Conservation (phyloP, 2,329 filamentous ascomycete species). For the Teratosphaeria zuluensis region DNA sequence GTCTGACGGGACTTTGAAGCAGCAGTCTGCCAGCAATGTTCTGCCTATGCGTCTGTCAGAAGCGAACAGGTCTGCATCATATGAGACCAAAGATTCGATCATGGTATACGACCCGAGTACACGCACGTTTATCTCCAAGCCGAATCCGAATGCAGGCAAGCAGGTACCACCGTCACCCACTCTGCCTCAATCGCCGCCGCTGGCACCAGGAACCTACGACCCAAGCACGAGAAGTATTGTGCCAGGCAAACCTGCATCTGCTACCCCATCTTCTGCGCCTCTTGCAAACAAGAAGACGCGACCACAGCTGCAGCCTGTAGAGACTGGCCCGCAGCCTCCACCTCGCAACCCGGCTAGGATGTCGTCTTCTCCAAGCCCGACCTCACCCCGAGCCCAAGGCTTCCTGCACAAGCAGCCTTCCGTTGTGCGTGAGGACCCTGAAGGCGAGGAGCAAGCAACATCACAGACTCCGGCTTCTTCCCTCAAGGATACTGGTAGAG, state of each 20-base stretch:
- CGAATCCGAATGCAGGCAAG: constrained; percentile 9
- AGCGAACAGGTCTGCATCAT: not conserved
- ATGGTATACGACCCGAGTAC: constrained; percentile 24
- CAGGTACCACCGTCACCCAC: constrained; percentile 7
- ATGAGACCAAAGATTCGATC: constrained; percentile 12
- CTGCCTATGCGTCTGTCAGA: not conserved
- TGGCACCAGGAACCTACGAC: constrained; percentile 19
- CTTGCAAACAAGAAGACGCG: constrained; percentile 3
- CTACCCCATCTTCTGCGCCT: not conserved
- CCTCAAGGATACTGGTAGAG: constrained; percentile 1
- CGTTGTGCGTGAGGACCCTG: constrained; percentile 23
- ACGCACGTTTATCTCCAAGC: constrained; percentile 19
- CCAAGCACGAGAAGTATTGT: constrained; percentile 23
- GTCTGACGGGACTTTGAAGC: constrained; percentile 3
- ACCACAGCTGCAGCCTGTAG: constrained; percentile 7
- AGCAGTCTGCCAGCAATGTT: not conserved
- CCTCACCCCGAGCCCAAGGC: constrained; percentile 10
- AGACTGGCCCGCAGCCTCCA: constrained; percentile 17
- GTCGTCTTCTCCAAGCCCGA: constrained; percentile 17
- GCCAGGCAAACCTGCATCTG: constrained; percentile 3
- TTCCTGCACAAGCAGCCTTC: constrained; percentile 24
- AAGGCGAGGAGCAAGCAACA: constrained; percentile 19
- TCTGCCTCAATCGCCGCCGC: constrained; percentile 6
- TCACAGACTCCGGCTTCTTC: not conserved
- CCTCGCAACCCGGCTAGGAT: constrained; percentile 22